Base-by-base conservation (phyloP, 2,329 filamentous ascomycete species). In the Fusarium mundagurra region DNA sequence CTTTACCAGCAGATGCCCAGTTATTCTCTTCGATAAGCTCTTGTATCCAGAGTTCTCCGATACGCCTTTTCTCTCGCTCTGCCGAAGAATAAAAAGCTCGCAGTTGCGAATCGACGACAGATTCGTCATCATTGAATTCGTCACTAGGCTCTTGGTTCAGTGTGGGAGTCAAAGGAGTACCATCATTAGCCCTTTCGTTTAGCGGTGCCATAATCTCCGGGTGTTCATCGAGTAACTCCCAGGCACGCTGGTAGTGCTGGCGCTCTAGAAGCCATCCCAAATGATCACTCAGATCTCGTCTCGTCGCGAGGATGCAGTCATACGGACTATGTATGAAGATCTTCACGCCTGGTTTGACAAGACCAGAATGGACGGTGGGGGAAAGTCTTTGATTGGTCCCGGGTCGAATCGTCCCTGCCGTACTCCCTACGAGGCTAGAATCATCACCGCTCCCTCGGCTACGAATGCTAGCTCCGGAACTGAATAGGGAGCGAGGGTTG, bases 301-400 rank as follows among this genome's bases (percentile, higher is more conserved):
- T 95, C 6, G 96, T 94, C 2, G 94, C 94, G 62, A 98, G 85
- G n/a, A 98, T 92, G 78, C 95, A 98, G 82, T 99, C 96, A 80
- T 97, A 99, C 0, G 96, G 96, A 77, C 95, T 98, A 78, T 98
- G 95, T 45, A 99, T 94, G 80, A 98, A 98, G 22, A 99, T 93
- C 79, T 98, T 88, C 76, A 88, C 82, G 4, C 89, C 88, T 58
- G 85, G 86, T 78, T 90, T 88, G 74, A 87, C 77, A 73, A 93
- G 81, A 76, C 86, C 86, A 62, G 89, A 83, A 79, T 92, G 87
- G 5, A 87, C 84, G 18, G 84, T 82, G 43, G 82, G 81, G 7
- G 79, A 72, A 8, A 73, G 67, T 12, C 78, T 64, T 45, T 76
- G 79, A 17, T 72, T 72, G 13, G 73, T 70, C 9, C 73, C 75